These are phyloP conservation scores for Physaria fendleri DNA, from an alignment of 345 rosid species.

Conservation along the genomic window DNA sequence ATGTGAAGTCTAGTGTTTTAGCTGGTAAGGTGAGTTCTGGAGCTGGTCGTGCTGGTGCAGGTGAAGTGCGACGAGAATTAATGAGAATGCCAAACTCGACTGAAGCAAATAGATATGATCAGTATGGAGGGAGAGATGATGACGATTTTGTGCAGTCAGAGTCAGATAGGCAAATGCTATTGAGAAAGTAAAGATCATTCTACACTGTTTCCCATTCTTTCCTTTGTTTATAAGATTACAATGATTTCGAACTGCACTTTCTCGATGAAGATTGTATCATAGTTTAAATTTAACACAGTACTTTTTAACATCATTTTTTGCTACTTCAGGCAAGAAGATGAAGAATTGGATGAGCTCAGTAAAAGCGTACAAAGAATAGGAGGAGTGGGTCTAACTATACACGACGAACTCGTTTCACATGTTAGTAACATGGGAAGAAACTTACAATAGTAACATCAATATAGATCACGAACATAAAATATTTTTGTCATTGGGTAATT, in stretches of 20 bases:
- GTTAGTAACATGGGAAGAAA: conserved; percentile 26
- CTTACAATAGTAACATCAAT: not conserved
- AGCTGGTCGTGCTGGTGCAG: conserved; percentile 37
- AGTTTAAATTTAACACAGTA: not conserved
- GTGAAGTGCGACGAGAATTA: conserved; percentile 72
- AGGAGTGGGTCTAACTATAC: conserved; percentile 94
- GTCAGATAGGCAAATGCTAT: conserved; percentile 92
- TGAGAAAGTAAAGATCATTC: conserved; percentile 57
- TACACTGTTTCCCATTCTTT: not conserved
- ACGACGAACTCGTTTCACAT: conserved; percentile 90
- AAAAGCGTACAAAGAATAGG: conserved; percentile 88
- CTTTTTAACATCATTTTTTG: not conserved
- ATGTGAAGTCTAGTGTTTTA: conserved; percentile 61
- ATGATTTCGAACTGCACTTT: not conserved
- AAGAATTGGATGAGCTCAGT: conserved; percentile 94
- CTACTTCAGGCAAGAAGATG: conserved; percentile 75
- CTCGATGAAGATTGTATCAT: not conserved
- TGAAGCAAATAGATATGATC: conserved; percentile 52
- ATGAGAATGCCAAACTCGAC: conserved; percentile 71
- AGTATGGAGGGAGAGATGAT: conserved; percentile 47
- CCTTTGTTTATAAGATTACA: not conserved
- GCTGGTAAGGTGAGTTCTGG: conserved; percentile 58
- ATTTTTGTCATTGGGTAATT: conserved; percentile 12
- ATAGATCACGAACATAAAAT: conserved; percentile 17
- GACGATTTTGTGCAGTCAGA: conserved; percentile 81